These are phyloP conservation scores for Elsinoe ampelina DNA, from an alignment of 2,329 filamentous ascomycete species.

Conservation along the genomic window DNA sequence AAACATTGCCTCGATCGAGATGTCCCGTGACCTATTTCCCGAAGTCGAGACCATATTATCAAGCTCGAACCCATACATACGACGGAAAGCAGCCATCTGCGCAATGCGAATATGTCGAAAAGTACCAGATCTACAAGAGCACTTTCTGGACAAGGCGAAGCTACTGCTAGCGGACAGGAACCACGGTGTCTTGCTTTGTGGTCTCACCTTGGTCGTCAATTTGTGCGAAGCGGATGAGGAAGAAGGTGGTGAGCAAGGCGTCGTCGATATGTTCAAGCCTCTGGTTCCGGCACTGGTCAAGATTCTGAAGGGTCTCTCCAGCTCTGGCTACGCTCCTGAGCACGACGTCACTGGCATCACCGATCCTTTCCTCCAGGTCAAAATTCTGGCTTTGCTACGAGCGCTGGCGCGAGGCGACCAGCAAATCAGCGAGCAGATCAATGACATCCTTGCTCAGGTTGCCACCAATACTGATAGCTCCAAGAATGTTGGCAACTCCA, in stretches of 20 bases:
- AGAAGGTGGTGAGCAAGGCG: constrained; percentile 79
- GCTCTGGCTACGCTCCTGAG: constrained; percentile 92
- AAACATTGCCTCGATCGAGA: constrained; percentile 96
- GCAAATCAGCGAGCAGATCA: constrained; percentile 90
- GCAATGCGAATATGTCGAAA: constrained; percentile 98
- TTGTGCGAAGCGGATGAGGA: constrained; percentile 92
- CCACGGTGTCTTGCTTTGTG: constrained; percentile 88
- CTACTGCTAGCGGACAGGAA: constrained; percentile 84
- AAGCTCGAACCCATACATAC: constrained; percentile 95
- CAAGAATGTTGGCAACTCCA: constrained; percentile 97
- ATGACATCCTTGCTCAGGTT: constrained; percentile 86
- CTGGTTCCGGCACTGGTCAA: constrained; percentile 79
- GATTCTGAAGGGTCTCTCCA: constrained; percentile 82
- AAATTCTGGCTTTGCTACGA: constrained; percentile 77
- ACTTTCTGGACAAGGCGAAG: constrained; percentile 91
- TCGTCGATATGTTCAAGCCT: constrained; percentile 83
- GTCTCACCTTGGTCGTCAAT: constrained; percentile 80
- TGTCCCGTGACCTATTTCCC: constrained; percentile 93
- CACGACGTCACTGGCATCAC: constrained; percentile 98
- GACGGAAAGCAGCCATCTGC: constrained; percentile 93
- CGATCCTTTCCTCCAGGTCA: constrained; percentile 95
- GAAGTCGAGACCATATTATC: constrained; percentile 89
- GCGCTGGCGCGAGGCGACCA: constrained; percentile 80
- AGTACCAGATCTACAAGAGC: constrained; percentile 92
- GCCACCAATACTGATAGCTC: constrained; percentile 96